Conservation (phyloP, 495 filamentous ascomycete genomes). For the Bacidia gigantensis region DNA sequence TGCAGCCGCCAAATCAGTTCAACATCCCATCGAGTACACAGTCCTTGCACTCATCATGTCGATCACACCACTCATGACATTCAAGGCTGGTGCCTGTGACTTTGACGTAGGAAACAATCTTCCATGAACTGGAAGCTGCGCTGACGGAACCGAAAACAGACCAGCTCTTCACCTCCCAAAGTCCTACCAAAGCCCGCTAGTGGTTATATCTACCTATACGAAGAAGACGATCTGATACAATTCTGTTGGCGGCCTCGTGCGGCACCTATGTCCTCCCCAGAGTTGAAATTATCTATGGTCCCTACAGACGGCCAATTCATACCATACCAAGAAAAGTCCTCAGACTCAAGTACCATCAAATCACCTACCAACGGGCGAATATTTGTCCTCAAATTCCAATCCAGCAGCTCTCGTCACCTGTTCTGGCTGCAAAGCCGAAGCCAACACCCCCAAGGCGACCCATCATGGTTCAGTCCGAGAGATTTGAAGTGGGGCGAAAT, state of each 20-base stretch:
- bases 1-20: slow-evolving; percentile 3
- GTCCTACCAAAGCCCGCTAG: slow-evolving; percentile 54
- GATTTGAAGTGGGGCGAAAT: slow-evolving; percentile 73
- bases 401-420: slow-evolving; percentile 78
- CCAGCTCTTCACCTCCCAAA: slow-evolving; percentile 44
- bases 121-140: background rate
- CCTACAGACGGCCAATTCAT: slow-evolving; percentile 77
- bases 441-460: slow-evolving; percentile 59
- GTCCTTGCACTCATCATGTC: too few species aligned
- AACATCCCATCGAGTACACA: slow-evolving; percentile 14
- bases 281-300: slow-evolving; percentile 78
- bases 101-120: slow-evolving; percentile 49
- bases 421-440: slow-evolving; percentile 92
- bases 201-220: slow-evolving; percentile 88
- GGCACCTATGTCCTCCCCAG: slow-evolving; percentile 49
- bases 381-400: slow-evolving; percentile 85
- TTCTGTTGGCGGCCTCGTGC: slow-evolving; percentile 84
- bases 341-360: slow-evolving; percentile 33
- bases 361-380: slow-evolving; percentile 73
- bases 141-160: slow-evolving; percentile 26
- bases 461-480: slow-evolving; percentile 63
- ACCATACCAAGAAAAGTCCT: slow-evolving; percentile 49
- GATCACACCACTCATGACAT: slow-evolving; percentile 74
- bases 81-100: slow-evolving; percentile 91
- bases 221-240: slow-evolving; percentile 87